Conservation (phyloP, 768 basidiomycete species). For the Agrocybe pediades region DNA sequence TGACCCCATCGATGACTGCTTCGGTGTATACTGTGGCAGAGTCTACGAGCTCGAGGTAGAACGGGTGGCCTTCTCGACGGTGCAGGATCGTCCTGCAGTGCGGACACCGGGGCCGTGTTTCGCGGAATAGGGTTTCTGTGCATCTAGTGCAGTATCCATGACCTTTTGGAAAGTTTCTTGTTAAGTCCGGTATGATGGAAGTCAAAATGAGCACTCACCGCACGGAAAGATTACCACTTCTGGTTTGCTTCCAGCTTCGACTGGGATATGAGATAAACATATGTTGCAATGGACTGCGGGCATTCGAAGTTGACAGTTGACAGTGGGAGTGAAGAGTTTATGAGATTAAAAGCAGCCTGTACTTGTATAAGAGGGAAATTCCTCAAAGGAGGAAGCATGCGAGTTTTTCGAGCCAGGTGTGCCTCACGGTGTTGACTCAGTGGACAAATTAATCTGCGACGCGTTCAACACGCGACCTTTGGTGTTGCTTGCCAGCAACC, state of each 20-base stretch:
- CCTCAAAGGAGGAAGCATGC: slow-evolving; percentile 15
- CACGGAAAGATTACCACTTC: slow-evolving; percentile 35
- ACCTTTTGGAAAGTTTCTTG: slow-evolving; percentile 24
- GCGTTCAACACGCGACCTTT: slow-evolving; percentile 27
- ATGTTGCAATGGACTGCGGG: slow-evolving; percentile 24
- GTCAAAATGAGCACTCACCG: slow-evolving; percentile 24
- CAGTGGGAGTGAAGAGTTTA: not conserved
- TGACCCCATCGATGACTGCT: slow-evolving; percentile 32
- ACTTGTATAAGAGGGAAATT: slow-evolving; percentile 2
- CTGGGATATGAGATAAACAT: slow-evolving; percentile 26
- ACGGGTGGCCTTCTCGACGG: slow-evolving; percentile 24
- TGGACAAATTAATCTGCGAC: slow-evolving; percentile 17
- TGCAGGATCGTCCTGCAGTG: slow-evolving; percentile 22
- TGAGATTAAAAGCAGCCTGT: not conserved
- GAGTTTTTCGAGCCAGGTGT: slow-evolving; percentile 13
- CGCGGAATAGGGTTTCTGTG: slow-evolving; percentile 23
- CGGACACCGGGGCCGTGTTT: slow-evolving; percentile 23
- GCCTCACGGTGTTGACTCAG: not conserved
- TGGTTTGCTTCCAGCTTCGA: slow-evolving; percentile 16
- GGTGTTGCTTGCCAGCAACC: slow-evolving; percentile 5
- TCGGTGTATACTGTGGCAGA: slow-evolving; percentile 20
- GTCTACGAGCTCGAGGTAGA: slow-evolving; percentile 30
- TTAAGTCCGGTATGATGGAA: not conserved
- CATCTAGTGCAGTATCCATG: slow-evolving; percentile 45
- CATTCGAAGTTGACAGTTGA: slow-evolving; percentile 10